A percentile compares a stretch with the other conserved stretches of the same genome.
phyloP scores from a whole-genome alignment of 2,329 filamentous ascomycete species.

The Phaeoacremonium minimum region DNA sequence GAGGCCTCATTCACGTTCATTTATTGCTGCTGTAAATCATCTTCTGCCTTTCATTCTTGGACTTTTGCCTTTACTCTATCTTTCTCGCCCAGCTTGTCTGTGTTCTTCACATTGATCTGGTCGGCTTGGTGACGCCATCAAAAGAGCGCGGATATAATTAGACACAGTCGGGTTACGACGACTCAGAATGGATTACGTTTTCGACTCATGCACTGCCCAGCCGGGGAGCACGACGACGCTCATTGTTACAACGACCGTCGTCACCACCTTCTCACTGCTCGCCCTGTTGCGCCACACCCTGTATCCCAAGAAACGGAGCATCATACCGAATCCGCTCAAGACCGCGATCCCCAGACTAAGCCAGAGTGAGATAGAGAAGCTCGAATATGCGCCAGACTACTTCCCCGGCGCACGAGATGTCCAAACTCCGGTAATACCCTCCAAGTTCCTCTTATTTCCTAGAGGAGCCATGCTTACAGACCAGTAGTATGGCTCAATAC shows the following conservation, averaged over 20 bases:
- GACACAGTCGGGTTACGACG: too few species aligned
- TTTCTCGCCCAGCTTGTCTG: too few species aligned
- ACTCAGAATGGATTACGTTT: background rate
- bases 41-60: too few species aligned
- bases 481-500: slow-evolving; percentile 58
- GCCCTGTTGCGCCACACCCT: background rate
- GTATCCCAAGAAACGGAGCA: background rate
- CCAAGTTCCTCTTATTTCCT: slow-evolving; percentile 5
- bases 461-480: too few species aligned
- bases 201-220: background rate
- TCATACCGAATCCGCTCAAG: slow-evolving; percentile 13
- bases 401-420: slow-evolving; percentile 69
- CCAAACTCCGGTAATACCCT: slow-evolving; percentile 39
- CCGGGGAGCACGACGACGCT: background rate
- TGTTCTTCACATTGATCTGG: too few species aligned
- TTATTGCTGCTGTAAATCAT: too few species aligned
- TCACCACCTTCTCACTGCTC: background rate
- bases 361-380: slow-evolving; percentile 26
- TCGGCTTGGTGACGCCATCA: too few species aligned
- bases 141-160: too few species aligned
- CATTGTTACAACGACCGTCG: background rate
- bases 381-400: slow-evolving; percentile 65
- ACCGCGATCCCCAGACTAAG: slow-evolving; percentile 30
- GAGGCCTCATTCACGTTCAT: too few species aligned
- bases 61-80: too few species aligned